Evolutionary conservation across 2,329 filamentous ascomycete genomes (phyloP).

Genomic region (Didymella exigua): DNA sequence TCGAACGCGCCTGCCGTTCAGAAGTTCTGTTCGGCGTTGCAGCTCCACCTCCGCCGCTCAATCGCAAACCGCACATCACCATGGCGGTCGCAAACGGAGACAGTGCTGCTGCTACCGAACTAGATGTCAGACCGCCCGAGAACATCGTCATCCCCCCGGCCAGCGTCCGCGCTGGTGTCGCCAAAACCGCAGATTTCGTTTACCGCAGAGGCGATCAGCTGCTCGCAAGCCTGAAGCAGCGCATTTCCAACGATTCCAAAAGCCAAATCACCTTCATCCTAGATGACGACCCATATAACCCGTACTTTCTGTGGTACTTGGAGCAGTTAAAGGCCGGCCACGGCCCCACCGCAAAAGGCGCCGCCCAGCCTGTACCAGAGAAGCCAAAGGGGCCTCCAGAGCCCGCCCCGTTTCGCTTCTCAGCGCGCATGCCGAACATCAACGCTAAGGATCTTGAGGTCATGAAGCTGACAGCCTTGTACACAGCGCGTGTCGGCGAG

Average conservation of each 20-base stretch:
- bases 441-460: conserved; percentile 87
- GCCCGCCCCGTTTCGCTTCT: conserved; percentile 89
- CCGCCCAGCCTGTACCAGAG: conserved; percentile 51
- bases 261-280: conserved; percentile 89
- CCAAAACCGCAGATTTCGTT: conserved; percentile 94
- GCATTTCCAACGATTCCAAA: conserved; percentile 83
- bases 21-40: conserved; percentile 9
- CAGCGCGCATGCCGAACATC: conserved; percentile 95
- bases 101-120: conserved; percentile 24
- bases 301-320: conserved; percentile 90
- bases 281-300: conserved; percentile 78
- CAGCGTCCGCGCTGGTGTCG: conserved; percentile 82
- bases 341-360: conserved; percentile 58
- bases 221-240: conserved; percentile 83
- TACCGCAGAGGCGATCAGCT: conserved; percentile 70
- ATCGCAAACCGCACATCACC: conserved; percentile 11
- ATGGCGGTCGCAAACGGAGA: conserved; percentile 43
- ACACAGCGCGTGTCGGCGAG: conserved; percentile 90
- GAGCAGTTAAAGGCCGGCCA: conserved; percentile 83
- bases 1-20: conserved; percentile 12
- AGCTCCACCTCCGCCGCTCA: conserved; percentile 17
- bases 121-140: conserved; percentile 69
- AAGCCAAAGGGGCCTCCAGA: conserved; percentile 83
- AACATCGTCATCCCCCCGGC: conserved; percentile 85
- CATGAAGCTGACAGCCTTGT: conserved; percentile 79